These are phyloP conservation scores for Knoxdaviesia proteae DNA, from an alignment of 2,329 filamentous ascomycete species.

Conservation along the genomic window DNA sequence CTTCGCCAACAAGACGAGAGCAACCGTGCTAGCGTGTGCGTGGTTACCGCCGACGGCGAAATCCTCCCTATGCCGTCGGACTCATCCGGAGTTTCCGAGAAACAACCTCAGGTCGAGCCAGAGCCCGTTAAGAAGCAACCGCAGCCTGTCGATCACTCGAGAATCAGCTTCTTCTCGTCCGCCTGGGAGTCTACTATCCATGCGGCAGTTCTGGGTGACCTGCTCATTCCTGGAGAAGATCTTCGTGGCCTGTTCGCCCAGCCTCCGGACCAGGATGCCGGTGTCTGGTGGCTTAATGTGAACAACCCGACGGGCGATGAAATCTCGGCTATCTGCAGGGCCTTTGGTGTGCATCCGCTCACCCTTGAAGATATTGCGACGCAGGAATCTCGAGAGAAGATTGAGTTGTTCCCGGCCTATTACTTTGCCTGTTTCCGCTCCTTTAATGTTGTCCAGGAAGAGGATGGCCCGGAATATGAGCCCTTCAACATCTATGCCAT, in stretches of 20 bases:
- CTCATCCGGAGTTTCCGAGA: slow-evolving; percentile 24
- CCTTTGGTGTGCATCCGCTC: slow-evolving; percentile 86
- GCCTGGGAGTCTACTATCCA: slow-evolving; percentile 87
- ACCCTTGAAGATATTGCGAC: slow-evolving; percentile 93
- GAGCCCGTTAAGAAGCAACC: background rate
- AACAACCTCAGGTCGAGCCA: slow-evolving; percentile 9
- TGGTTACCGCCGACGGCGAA: slow-evolving; percentile 32
- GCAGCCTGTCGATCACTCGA: slow-evolving; percentile 39
- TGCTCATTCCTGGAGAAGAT: slow-evolving; percentile 74
- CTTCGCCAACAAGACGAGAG: slow-evolving; percentile 22
- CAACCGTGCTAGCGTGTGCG: slow-evolving; percentile 3
- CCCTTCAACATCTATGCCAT: slow-evolving; percentile 94
- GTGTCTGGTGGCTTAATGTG: slow-evolving; percentile 98
- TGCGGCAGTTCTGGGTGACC: slow-evolving; percentile 67
- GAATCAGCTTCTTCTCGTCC: slow-evolving; percentile 94
- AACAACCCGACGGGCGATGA: slow-evolving; percentile 80
- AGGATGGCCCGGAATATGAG: slow-evolving; percentile 65
- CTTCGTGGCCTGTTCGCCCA: slow-evolving; percentile 69
- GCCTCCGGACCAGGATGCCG: slow-evolving; percentile 41
- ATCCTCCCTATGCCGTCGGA: slow-evolving; percentile 31
- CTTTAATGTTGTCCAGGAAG: slow-evolving; percentile 62
- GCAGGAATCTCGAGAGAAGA: slow-evolving; percentile 92
- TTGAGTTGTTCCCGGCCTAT: slow-evolving; percentile 91
- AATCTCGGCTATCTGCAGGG: slow-evolving; percentile 70
- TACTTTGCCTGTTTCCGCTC: slow-evolving; percentile 97